A percentile compares a stretch with the other conserved stretches of the same genome.
phyloP scores from a whole-genome alignment of 2,329 filamentous ascomycete genomes.

The Colletotrichum endophyticum region DNA sequence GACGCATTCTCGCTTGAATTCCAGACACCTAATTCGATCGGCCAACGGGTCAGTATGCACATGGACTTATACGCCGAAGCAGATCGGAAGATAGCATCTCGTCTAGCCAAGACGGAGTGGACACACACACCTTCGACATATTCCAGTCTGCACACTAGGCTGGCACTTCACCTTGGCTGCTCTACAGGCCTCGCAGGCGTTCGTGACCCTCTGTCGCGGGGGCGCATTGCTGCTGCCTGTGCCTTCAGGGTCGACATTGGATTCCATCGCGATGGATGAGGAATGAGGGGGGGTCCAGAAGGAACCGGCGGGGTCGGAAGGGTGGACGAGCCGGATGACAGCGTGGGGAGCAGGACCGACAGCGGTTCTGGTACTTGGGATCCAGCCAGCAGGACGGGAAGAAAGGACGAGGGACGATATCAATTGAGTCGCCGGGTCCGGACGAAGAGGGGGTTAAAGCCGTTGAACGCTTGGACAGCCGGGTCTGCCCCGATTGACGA shows the following conservation, averaged over 20 bases:
- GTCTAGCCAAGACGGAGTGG: not conserved
- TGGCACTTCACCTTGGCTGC: constrained; percentile 59
- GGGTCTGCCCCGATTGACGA: not conserved
- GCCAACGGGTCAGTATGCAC: not conserved
- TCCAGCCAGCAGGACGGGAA: not conserved
- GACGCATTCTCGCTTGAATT: constrained; percentile 58
- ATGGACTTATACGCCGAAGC: constrained; percentile 8
- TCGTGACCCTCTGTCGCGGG: constrained; percentile 23
- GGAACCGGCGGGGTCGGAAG: not conserved
- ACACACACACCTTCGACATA: constrained; percentile 53
- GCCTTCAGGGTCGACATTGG: not conserved
- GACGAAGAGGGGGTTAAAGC: not conserved
- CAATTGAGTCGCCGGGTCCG: not conserved
- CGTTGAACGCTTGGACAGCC: not conserved
- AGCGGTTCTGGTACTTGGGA: not conserved
- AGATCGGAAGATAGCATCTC: not conserved
- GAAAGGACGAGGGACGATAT: not conserved
- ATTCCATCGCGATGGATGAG: not conserved
- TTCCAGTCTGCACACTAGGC: constrained; percentile 48
- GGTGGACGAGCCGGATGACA: not conserved
- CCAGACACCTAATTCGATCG: constrained; percentile 48
- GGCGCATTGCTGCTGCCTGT: not conserved
- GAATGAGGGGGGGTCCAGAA: not conserved
- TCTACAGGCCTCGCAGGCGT: constrained; percentile 61
- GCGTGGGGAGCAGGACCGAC: not conserved